Percentiles rank a stretch among this genome's conserved stretches.
phyloP scores from a whole-genome alignment of 2,329 filamentous ascomycete genomes.

The Rhinocladiella mackenziei region DNA sequence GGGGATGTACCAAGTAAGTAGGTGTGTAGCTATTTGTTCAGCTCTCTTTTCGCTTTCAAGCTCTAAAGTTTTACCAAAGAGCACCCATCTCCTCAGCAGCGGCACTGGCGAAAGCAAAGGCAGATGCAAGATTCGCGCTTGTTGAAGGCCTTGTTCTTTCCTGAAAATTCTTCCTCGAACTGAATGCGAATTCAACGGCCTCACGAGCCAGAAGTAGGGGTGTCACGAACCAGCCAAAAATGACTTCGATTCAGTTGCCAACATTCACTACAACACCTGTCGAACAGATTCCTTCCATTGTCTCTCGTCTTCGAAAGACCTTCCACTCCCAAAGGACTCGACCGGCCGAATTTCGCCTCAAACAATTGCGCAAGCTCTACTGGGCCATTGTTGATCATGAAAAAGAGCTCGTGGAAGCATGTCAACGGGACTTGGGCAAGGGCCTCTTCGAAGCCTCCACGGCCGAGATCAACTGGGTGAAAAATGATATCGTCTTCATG shows the following conservation, averaged over 20 bases:
- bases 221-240: no score
- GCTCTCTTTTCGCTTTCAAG: no score
- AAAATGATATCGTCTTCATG: constrained; percentile 76
- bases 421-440: constrained; percentile 75
- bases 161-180: no score
- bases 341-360: constrained; percentile 72
- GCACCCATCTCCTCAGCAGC: no score
- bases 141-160: no score
- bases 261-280: constrained; percentile 59
- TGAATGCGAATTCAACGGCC: no score
- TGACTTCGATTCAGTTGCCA: constrained; percentile 37
- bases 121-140: no score
- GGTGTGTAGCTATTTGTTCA: no score
- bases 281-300: constrained; percentile 60
- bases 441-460: constrained; percentile 68
- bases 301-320: constrained; percentile 60
- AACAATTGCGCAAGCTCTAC: constrained; percentile 89
- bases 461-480: constrained; percentile 71
- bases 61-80: no score
- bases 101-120: no score
- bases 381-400: constrained; percentile 83
- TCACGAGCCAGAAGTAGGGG: no score
- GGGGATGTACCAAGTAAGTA: no score
- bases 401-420: constrained; percentile 67
- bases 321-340: constrained; percentile 79